Evolutionary conservation across 164 flowering plant species (phyloP).

Genomic region (Chimonanthus praecox): DNA sequence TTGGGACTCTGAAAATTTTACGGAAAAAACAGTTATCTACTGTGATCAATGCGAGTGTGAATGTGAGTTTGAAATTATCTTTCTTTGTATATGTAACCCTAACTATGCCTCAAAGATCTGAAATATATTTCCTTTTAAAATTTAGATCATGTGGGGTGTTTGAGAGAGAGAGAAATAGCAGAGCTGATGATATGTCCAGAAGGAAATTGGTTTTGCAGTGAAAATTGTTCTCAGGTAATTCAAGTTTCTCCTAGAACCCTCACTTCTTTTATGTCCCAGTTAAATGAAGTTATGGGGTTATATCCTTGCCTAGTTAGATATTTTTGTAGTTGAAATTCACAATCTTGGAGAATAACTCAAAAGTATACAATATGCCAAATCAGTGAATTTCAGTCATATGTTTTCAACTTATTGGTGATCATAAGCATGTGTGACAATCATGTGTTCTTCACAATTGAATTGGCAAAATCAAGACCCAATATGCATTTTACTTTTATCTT

Average conservation of each 20-base stretch:
- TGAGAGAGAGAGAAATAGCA: constrained; percentile 21
- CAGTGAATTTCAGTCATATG: too few relatives aligned
- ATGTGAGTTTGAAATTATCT: constrained; percentile 41
- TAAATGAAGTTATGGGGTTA: not conserved
- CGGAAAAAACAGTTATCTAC: constrained; percentile 25
- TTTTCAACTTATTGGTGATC: too few relatives aligned
- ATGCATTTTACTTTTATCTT: too few relatives aligned
- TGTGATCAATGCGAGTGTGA: constrained; percentile 70
- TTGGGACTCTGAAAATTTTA: constrained; percentile 12
- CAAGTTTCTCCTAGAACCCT: not conserved
- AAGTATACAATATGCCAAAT: too few relatives aligned
- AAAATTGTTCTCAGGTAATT: constrained; percentile 57
- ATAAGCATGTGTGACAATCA: too few relatives aligned
- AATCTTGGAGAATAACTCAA: not conserved
- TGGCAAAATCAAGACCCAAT: too few relatives aligned
- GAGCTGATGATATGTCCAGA: constrained; percentile 16
- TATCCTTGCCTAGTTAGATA: not conserved
- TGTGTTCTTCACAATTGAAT: too few relatives aligned
- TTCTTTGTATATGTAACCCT: not conserved
- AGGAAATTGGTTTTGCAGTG: constrained; percentile 67
- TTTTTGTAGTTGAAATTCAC: not conserved
- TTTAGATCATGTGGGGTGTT: constrained; percentile 69
- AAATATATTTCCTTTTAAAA: not conserved
- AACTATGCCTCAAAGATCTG: not conserved
- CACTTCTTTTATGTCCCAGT: not conserved